Conservation (phyloP, 176 grass and related monocot species). For the Zea mays region Zm-B73-REFERENCE-NAM-5.0 NC_050098.1:60361001-60361500, state of each 20-base stretch:
- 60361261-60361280: not conserved
- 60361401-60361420: conserved; percentile 13
- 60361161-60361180: too few relatives aligned
- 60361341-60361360: conserved; percentile 37
- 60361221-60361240: not conserved
- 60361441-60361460: not conserved
- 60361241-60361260: not conserved
- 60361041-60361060: too few relatives aligned
- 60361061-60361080: too few relatives aligned
- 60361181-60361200: too few relatives aligned
- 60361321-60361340: conserved; percentile 31
- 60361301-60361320: conserved; percentile 16
- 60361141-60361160: too few relatives aligned
- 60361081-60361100: too few relatives aligned
- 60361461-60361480: not conserved
- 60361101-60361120: too few relatives aligned
- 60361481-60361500: not conserved
- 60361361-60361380: not conserved
- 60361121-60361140: too few relatives aligned
- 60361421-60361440: not conserved
- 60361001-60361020: too few relatives aligned
- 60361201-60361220: too few relatives aligned
- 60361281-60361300: not conserved
- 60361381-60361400: not conserved
- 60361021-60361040: too few relatives aligned